Percentiles rank a stretch among this genome's conserved stretches.
phyloP scores from a whole-genome alignment of 2,329 filamentous ascomycete species.

The Cordyceps cicadae region DNA sequence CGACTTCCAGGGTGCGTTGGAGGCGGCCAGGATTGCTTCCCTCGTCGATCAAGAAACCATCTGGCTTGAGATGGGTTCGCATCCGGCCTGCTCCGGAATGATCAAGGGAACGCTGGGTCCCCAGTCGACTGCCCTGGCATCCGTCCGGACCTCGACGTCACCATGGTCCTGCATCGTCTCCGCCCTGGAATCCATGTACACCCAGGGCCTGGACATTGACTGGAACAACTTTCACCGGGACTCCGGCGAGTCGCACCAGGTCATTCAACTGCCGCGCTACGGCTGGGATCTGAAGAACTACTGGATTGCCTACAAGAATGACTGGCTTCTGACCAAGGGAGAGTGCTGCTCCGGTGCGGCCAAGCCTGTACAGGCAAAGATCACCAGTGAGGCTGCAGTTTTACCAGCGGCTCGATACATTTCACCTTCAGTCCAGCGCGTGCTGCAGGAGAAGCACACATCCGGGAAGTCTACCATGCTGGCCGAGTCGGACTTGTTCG shows the following conservation, averaged over 20 bases:
- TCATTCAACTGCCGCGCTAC: slow-evolving; percentile 59
- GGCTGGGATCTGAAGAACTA: slow-evolving; percentile 65
- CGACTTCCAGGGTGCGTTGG: slow-evolving; percentile 53
- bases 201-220: slow-evolving; percentile 52
- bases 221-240: slow-evolving; percentile 61
- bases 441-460: neutral
- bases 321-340: slow-evolving; percentile 61
- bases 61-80: slow-evolving; percentile 63
- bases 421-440: slow-evolving; percentile 2
- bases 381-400: neutral
- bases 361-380: neutral
- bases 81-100: slow-evolving; percentile 59
- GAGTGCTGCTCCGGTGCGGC: neutral
- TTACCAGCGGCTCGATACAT: neutral
- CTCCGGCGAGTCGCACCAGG: slow-evolving; percentile 28
- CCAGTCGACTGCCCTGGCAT: neutral
- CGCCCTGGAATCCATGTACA: slow-evolving; percentile 35
- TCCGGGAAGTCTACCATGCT: slow-evolving; percentile 4
- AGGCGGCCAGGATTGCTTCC: neutral
- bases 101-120: slow-evolving; percentile 51
- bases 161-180: neutral
- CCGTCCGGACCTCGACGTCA: neutral
- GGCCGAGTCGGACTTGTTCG: slow-evolving; percentile 8
- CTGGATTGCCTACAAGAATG: slow-evolving; percentile 52
- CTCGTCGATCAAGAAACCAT: slow-evolving; percentile 43